Evolutionary conservation across 345 rosid genomes (phyloP), one percentile per base, ranked within the genome.

Genomic region (Citrus glauca): DNA sequence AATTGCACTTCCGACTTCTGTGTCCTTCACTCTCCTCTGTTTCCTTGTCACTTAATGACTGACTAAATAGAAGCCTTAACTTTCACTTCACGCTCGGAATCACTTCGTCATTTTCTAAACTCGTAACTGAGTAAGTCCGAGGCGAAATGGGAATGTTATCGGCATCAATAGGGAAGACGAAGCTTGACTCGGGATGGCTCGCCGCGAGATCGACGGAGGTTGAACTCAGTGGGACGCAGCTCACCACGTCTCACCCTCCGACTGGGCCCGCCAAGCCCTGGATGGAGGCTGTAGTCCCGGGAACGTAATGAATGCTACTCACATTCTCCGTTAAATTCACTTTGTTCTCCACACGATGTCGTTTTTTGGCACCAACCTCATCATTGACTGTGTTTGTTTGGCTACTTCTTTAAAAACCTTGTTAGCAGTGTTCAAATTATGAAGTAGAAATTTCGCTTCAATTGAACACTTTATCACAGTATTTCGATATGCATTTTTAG

Each of bases 191-290:
- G 48, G 92, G 91, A 22, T 96, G 99, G 98, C 63, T 94, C 9
- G 97, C 99, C 6, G 98, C 97, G 30, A 88, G 99, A 84, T 96
- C 99, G 6, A 92, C 98, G 38, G 95, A 96, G 81, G 90, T 94
- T 69, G 25, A 84, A 60, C 76, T 82, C 78, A 87, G 78, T 48
- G 98, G 98, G 48, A 83, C 77, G 1, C 90, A 89, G 42, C 92
- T 96, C 83, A 92, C 98, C 67, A 92, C 99, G 79, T 87, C 91
- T 78, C 86, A 89, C 59, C 92, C 97, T 5, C 98, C 99, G 22
- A 7, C 85, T 16, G 90, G 88, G 6, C 77, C 91, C 53, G 33
- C 80, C 37, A 63, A 85, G 24, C 95, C 88, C 25, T 96, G 98
- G 99, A 92, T 94, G 91, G 89, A 92, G 80, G 97, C 97, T 48